Evolutionary conservation across 768 basidiomycete genomes (phyloP), one percentile per base, ranked within the genome.

Genomic region (Ephemerocybe angulata): DNA sequence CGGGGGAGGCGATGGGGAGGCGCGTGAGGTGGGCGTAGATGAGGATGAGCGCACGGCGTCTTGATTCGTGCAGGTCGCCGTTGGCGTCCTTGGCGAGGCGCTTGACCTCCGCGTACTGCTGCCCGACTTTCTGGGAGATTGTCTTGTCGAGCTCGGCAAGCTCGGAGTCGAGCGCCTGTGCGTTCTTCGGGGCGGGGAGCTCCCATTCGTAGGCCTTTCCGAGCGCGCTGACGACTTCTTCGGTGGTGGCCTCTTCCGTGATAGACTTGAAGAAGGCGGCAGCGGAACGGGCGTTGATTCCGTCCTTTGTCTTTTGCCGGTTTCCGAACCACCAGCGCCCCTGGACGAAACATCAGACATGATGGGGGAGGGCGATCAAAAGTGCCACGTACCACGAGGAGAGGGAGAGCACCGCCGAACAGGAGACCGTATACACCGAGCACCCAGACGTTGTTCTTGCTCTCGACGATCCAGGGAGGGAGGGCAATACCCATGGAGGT

Each of bases 291-390:
- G 86, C 83, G 56, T 91, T 76, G 53, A 97, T 79, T 40, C 93
- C 93, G 60, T 99, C 96, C 69, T 96, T 95, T 15, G 96, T 99
- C 69, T 82, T 86, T 59, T 84, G 78, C 53, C 89, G 80, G 61
- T 85, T 90, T 4, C 93, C 91, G 65, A 98, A 99, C 97, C 97
- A 99, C 97, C 97, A 98, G n/a, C n/a, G n/a, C n/a, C n/a, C n/a
- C n/a, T n/a, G n/a, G n/a, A n/a, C n/a, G n/a, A n/a, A n/a, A n/a
- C n/a, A n/a, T n/a, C n/a, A n/a, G n/a, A n/a, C n/a, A n/a, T n/a
- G n/a, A n/a, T n/a, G n/a, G n/a, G n/a, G n/a, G n/a, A n/a, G n/a
- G n/a, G 33, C 33, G 33, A 35, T 35, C 33, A 35, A 35, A 35
- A 35, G 33, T 35, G 33, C 33, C 19, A 30, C 86, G 13, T 93